These are phyloP conservation scores for Neofusicoccum ribis DNA, from an alignment of 2,329 filamentous ascomycete species.

Conservation along the genomic window DNA sequence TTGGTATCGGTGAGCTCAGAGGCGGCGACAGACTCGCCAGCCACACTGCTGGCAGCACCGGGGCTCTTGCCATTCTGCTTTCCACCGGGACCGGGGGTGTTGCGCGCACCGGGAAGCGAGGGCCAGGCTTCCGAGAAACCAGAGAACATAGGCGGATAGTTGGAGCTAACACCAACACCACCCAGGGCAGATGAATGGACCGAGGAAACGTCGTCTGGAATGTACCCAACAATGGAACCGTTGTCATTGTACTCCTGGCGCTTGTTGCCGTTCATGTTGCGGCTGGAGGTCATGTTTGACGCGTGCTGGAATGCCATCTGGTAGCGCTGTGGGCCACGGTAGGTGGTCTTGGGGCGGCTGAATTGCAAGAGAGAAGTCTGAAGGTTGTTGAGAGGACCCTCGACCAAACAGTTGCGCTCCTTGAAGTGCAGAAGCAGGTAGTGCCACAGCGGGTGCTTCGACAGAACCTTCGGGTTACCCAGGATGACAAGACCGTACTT, in stretches of 20 bases:
- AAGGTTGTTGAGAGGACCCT: slow-evolving; percentile 92
- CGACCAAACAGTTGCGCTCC: slow-evolving; percentile 91
- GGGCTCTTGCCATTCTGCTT: slow-evolving; percentile 48
- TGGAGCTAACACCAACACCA: slow-evolving; percentile 75
- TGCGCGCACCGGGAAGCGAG: slow-evolving; percentile 69
- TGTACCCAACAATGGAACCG: slow-evolving; percentile 90
- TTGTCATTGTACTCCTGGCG: slow-evolving; percentile 66
- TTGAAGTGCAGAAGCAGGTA: slow-evolving; percentile 95
- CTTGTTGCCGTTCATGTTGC: slow-evolving; percentile 48
- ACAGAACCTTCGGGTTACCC: slow-evolving; percentile 94
- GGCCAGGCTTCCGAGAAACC: slow-evolving; percentile 93
- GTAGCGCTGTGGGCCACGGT: slow-evolving; percentile 84
- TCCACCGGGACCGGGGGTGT: slow-evolving; percentile 63
- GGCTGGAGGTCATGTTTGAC: slow-evolving; percentile 57
- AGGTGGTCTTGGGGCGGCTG: slow-evolving; percentile 87
- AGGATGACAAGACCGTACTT: slow-evolving; percentile 97
- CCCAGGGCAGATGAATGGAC: slow-evolving; percentile 90
- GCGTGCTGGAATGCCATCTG: slow-evolving; percentile 75
- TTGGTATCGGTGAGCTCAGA: slow-evolving; percentile 87
- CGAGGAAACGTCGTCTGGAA: slow-evolving; percentile 94
- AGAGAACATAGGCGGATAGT: slow-evolving; percentile 94
- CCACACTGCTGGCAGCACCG: slow-evolving; percentile 69
- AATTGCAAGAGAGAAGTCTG: slow-evolving; percentile 95
- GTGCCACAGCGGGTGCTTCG: slow-evolving; percentile 98
- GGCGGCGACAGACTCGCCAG: slow-evolving; percentile 88